Base-by-base conservation (phyloP, 2,329 filamentous ascomycete genomes). In the Ceratocystis smalleyi region DNA sequence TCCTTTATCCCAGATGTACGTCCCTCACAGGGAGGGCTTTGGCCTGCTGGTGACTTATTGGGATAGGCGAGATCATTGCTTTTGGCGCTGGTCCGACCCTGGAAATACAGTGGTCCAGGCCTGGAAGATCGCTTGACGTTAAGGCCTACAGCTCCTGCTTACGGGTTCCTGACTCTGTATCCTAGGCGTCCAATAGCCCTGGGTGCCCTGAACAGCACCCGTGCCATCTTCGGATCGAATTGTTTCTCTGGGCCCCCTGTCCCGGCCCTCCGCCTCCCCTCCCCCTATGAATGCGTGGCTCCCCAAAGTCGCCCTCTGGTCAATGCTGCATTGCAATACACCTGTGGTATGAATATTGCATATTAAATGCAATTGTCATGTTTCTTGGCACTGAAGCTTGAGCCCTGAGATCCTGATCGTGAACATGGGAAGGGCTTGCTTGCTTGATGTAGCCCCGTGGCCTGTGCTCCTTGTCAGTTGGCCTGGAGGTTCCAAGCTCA, bases 371-470 rank as follows among this genome's bases (percentile, higher is more conserved):
- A 55, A 30, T 55, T 55, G 51, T 55, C 51, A 55, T 27, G 51
- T 55, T 40, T 40, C 51, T 55, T 55, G 51, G 51, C 51, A 55
- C 17, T 32, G 51, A 32, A 55, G 51, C 51, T 30, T 55, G 51
- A 55, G 51, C 51, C 12, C 51, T 55, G 51, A n/a, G 47, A 40
- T 40, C 10, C 35, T 40, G 35, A 40, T 40, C 35, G 35, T 40
- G 35, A 40, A 15, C 12, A 40, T 40, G 35, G 35, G 10, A 15
- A 40, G 35, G 35, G 10, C 35, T 15, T 40, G 35, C 35, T 15
- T 40, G 35, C 35, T 40, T 40, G 35, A 40, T 40, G 35, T 40
- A 40, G 22, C 22, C 22, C 24, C 17, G 2, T 32, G 22, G 15
- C 22, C 27, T 55, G 22, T 17, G 51, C 10, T 24, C 51, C 51